These are phyloP conservation scores for Blastobotrys aristatus DNA, from an alignment of 1,139 yeast genomes.

Conservation along the genomic window DNA sequence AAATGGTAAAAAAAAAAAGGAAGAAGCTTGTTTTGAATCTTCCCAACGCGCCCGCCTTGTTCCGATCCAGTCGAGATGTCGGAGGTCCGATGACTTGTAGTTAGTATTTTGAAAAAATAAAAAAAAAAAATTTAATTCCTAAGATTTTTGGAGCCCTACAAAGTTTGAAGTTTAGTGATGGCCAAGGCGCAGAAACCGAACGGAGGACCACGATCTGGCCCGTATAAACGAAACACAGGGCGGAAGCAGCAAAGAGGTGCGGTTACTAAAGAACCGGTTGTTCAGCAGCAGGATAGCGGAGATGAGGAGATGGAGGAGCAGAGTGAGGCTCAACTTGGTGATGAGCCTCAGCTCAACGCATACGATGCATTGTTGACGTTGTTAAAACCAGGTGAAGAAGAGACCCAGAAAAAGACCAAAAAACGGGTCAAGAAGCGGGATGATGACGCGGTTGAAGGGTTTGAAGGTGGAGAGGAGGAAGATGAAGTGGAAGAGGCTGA, in stretches of 20 bases:
- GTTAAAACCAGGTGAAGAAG: slow-evolving; percentile 48
- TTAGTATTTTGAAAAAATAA: no score
- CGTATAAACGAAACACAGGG: slow-evolving; percentile 8
- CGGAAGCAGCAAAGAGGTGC: slow-evolving; percentile 8
- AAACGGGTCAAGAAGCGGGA: slow-evolving; percentile 25
- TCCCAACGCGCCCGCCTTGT: neutral
- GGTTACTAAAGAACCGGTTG: neutral
- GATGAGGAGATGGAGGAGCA: slow-evolving; percentile 20
- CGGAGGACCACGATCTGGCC: neutral
- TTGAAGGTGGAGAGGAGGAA: slow-evolving; percentile 30
- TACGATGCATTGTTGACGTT: slow-evolving; percentile 74
- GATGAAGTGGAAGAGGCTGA: slow-evolving; percentile 29
- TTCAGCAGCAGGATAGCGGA: neutral
- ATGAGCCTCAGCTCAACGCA: slow-evolving; percentile 40
- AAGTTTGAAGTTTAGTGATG: no score
- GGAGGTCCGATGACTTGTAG: neutral
- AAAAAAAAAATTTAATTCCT: no score
- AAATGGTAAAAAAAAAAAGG: no score
- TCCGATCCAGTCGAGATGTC: neutral
- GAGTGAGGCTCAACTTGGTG: slow-evolving; percentile 12
- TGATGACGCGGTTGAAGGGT: slow-evolving; percentile 22
- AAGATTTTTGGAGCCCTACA: no score
- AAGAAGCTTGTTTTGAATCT: neutral
- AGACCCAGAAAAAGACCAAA: slow-evolving; percentile 26
- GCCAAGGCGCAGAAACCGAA: slow-evolving; percentile 1